Conservation (phyloP, 2,329 filamentous ascomycete genomes). For the Aspergillus pseudoviridinutans region DNA sequence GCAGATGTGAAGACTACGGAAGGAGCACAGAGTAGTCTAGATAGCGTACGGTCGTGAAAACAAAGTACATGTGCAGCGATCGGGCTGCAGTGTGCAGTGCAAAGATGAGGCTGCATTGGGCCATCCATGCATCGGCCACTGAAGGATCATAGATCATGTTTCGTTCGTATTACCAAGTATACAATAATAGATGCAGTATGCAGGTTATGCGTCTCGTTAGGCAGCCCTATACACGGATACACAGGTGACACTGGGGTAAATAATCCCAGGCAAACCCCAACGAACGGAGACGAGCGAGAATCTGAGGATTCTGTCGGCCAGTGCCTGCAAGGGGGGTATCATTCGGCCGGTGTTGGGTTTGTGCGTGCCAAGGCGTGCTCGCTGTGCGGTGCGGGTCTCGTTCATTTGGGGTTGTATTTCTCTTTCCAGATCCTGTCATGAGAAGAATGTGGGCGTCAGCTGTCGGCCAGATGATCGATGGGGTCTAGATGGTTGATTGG, state of each 20-base stretch:
- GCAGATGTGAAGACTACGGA: neutral
- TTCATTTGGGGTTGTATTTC: constrained; percentile 67
- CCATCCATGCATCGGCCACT: neutral
- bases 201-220: neutral
- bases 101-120: constrained; percentile 15
- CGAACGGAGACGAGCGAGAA: too few species aligned
- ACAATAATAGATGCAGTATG: neutral
- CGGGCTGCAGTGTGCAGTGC: constrained; percentile 8
- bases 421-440: constrained; percentile 89
- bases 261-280: neutral
- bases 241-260: neutral
- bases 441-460: constrained; percentile 16
- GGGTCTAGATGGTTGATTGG: neutral
- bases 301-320: too few species aligned
- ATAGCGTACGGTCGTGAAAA: neutral
- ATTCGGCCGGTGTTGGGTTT: neutral
- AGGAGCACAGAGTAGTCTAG: neutral
- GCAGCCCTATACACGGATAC: neutral
- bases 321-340: neutral
- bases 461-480: constrained; percentile 16
- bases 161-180: neutral
- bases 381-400: too few species aligned
- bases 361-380: neutral
- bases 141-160: neutral
- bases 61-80: constrained; percentile 5